Percentiles rank a stretch among this genome's conserved stretches.
Conservation (phyloP, 106 monocot species). For the Agapanthus africanus region DNA sequence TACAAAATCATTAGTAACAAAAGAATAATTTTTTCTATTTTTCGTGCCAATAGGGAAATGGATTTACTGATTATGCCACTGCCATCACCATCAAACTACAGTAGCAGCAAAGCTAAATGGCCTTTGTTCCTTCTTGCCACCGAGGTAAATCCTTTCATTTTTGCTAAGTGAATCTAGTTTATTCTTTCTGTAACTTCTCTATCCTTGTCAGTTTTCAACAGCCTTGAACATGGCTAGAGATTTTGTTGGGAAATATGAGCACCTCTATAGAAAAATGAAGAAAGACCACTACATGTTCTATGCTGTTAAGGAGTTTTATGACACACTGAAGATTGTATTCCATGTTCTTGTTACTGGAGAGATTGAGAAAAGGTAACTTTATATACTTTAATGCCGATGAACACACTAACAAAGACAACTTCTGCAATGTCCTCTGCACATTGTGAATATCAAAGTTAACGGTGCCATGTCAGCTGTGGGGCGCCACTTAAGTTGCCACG, state of each 20-base stretch:
- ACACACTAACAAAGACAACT: background rate
- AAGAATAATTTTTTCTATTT: slow-evolving; percentile 1
- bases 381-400: background rate
- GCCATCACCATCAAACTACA: slow-evolving; percentile 36
- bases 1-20: background rate
- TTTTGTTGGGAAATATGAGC: slow-evolving; percentile 38
- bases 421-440: background rate
- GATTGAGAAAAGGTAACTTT: slow-evolving; percentile 51
- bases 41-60: slow-evolving; percentile 40
- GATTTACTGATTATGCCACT: slow-evolving; percentile 65
- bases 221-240: slow-evolving; percentile 50
- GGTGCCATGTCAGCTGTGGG: too few relatives aligned
- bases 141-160: slow-evolving; percentile 33
- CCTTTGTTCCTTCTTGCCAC: slow-evolving; percentile 61
- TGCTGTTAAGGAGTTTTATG: slow-evolving; percentile 59
- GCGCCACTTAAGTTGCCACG: too few relatives aligned
- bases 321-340: slow-evolving; percentile 45
- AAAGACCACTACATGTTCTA: slow-evolving; percentile 62
- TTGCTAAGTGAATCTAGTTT: background rate
- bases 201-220: slow-evolving; percentile 46
- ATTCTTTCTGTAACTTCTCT: slow-evolving; percentile 4
- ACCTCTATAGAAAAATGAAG: slow-evolving; percentile 44
- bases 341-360: slow-evolving; percentile 39
- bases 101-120: slow-evolving; percentile 30
- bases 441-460: background rate